phyloP scores from a whole-genome alignment of 148 eudicot species.

The Spergularia marina region DNA sequence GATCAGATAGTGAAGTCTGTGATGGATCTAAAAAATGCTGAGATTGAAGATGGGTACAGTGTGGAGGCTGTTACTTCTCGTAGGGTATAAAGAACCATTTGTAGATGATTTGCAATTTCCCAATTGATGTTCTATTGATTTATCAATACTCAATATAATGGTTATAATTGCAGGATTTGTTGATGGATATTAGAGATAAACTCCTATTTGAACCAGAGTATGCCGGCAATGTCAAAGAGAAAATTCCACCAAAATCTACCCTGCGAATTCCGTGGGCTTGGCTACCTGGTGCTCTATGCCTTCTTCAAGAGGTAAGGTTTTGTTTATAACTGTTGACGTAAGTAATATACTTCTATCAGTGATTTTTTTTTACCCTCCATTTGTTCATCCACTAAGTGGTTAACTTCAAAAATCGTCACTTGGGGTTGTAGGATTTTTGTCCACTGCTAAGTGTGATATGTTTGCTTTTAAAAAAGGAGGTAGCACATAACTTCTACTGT shows the following conservation, averaged over 20 bases:
- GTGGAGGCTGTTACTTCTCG: slow-evolving; percentile 77
- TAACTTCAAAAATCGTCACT: not conserved
- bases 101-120: not conserved
- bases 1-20: slow-evolving; percentile 94
- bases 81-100: slow-evolving; percentile 44
- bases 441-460: not conserved
- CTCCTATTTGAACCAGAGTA: slow-evolving; percentile 97
- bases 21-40: slow-evolving; percentile 77
- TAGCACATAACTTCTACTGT: not conserved
- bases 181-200: slow-evolving; percentile 94
- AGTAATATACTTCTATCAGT: not conserved
- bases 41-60: slow-evolving; percentile 90
- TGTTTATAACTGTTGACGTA: not conserved
- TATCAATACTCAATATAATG: slow-evolving; percentile 8
- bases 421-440: not conserved
- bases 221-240: slow-evolving; percentile 87
- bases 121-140: not conserved
- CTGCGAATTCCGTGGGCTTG: slow-evolving; percentile 90
- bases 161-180: slow-evolving; percentile 59
- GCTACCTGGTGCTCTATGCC: slow-evolving; percentile 94
- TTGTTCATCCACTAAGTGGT: not conserved
- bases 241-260: slow-evolving; percentile 75
- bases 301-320: slow-evolving; percentile 89
- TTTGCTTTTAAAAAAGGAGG: not conserved
- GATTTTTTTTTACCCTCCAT: not conserved